Conservation (phyloP, 345 rosid species). For the Lumnitzera racemosa region DNA sequence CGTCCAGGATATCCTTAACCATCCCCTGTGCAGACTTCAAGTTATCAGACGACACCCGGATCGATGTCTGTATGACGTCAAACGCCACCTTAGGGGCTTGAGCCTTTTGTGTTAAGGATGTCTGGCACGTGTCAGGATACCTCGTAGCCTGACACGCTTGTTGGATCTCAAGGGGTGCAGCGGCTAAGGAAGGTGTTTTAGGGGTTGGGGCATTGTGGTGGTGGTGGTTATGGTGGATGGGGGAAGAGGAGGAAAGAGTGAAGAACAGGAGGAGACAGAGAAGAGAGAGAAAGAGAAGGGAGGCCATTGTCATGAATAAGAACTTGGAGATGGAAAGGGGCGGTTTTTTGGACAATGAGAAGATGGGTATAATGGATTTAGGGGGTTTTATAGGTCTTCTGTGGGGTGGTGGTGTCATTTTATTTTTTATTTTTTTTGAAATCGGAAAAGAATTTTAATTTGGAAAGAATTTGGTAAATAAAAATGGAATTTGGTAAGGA, state of each 20-base stretch:
- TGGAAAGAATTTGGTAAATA: not conserved
- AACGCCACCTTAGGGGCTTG: constrained; percentile 14
- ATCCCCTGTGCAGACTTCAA: constrained; percentile 25
- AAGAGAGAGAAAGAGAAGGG: constrained; percentile 22
- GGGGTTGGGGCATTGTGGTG: constrained; percentile 3
- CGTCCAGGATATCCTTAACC: constrained; percentile 23
- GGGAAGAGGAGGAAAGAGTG: constrained; percentile 12
- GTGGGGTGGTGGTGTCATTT: not conserved
- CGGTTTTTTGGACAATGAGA: no score
- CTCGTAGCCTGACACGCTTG: constrained; percentile 37
- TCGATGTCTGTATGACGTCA: constrained; percentile 23
- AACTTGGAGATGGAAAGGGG: not conserved
- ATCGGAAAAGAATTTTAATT: not conserved
- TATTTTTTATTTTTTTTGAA: no score
- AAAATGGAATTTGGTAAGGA: not conserved
- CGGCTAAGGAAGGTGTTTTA: constrained; percentile 7
- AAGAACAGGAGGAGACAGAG: constrained; percentile 4
- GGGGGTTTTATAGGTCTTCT: constrained; percentile 11
- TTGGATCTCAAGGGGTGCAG: constrained; percentile 9
- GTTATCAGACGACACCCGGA: constrained; percentile 21
- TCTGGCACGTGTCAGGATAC: constrained; percentile 23
- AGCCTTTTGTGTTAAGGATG: constrained; percentile 11
- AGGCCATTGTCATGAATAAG: constrained; percentile 21
- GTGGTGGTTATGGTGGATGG: constrained; percentile 15
- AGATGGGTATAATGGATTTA: not conserved